These are phyloP conservation scores for Oryza longistaminata DNA, from an alignment of 176 grass and related monocot genomes.

Conservation along the genomic window DNA sequence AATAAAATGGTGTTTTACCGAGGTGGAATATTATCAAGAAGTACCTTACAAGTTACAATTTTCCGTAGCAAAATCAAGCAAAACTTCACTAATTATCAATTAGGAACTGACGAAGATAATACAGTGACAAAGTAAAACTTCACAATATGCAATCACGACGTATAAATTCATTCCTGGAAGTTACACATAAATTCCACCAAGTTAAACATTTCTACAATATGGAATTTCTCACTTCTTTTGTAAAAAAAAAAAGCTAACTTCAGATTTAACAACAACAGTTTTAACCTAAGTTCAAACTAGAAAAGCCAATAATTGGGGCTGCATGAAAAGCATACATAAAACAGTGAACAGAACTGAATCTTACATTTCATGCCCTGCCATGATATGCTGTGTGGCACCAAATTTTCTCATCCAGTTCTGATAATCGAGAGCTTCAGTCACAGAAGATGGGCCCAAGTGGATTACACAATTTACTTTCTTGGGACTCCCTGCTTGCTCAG, in stretches of 20 bases:
- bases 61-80: neutral
- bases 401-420: slow-evolving; percentile 89
- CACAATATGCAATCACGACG: neutral
- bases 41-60: neutral
- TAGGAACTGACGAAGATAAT: slow-evolving; percentile 11
- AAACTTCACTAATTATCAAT: neutral
- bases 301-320: neutral
- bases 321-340: slow-evolving; percentile 1
- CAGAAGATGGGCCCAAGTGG: slow-evolving; percentile 82
- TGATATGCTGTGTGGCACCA: slow-evolving; percentile 76
- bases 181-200: neutral
- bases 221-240: neutral
- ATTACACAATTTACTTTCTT: slow-evolving; percentile 98
- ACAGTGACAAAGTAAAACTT: neutral
- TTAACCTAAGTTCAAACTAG: slow-evolving; percentile 12
- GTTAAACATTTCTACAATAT: slow-evolving; percentile 3
- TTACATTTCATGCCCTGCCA: slow-evolving; percentile 98
- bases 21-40: neutral
- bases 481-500: slow-evolving; percentile 26
- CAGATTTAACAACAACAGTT: neutral
- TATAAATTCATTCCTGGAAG: neutral
- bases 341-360: slow-evolving; percentile 39
- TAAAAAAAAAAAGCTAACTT: slow-evolving; percentile 23
- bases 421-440: slow-evolving; percentile 68
- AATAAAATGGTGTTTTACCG: neutral